Base-by-base conservation (phyloP, 1,284 basidiomycete genomes). In the Entoloma clypeatum region DNA sequence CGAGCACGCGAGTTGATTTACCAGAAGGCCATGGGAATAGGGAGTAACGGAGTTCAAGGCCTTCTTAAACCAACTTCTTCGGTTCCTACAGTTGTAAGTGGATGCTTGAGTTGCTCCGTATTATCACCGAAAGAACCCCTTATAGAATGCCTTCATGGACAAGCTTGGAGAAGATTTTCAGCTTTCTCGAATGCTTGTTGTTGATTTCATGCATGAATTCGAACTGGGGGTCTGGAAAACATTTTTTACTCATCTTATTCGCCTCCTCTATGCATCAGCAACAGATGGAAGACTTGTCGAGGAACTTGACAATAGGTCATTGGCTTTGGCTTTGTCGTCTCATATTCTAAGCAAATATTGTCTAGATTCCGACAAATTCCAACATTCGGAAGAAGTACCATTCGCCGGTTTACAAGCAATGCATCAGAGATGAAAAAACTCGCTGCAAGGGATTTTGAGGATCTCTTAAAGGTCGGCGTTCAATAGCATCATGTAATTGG, bases 401-500 rank as follows among this genome's bases (percentile, higher is more conserved):
- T 62, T 24, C 48, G 57, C 0, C 37, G 27, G 6, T 62, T 62
- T 43, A 8, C 49, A n/a, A 45, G 30, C 1, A 60, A 64, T 39
- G 37, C 47, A 0, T 62, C 56, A 5, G 59, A 57, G 32, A 55
- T 61, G 55, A 60, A 57, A 36, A 56, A 50, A 23, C 25, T 62
- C 8, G 61, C n/a, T n/a, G n/a, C n/a, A n/a, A n/a, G n/a, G 2
- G 57, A 62, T 21, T 62, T 53, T 36, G 57, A 64, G n/a, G n/a
- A n/a, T n/a, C n/a, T n/a, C n/a, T n/a, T n/a, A n/a, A n/a, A n/a
- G n/a, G n/a, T n/a, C n/a, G n/a, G n/a, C n/a, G n/a, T n/a, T n/a
- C n/a, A n/a, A n/a, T n/a, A n/a, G n/a, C n/a, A n/a, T n/a, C n/a
- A n/a, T n/a, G n/a, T n/a, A n/a, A n/a, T n/a, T n/a, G n/a, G n/a